Evolutionary conservation across 495 filamentous ascomycete species (phyloP).

Genomic region (Aspergillus diversus): DNA sequence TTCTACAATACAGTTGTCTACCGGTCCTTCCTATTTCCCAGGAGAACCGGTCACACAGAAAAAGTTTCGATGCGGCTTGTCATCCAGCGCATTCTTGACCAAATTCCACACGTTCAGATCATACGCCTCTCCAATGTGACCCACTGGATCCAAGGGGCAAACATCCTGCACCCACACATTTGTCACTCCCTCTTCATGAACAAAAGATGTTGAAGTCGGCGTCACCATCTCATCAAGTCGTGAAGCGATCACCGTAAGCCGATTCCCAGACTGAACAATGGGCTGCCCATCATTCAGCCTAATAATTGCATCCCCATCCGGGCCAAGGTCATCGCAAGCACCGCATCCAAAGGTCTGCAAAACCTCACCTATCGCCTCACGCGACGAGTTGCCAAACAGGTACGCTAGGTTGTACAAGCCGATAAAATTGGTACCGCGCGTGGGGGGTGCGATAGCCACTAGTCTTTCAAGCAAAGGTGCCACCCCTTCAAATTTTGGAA

Average conservation of each 20-base stretch:
- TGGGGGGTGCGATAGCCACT: slow-evolving; percentile 54
- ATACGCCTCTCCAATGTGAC: slow-evolving; percentile 57
- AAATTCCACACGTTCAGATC: slow-evolving; percentile 59
- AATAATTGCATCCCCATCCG: slow-evolving; percentile 41
- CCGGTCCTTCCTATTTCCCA: slow-evolving; percentile 28
- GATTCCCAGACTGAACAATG: slow-evolving; percentile 53
- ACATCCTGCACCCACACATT: slow-evolving; percentile 53
- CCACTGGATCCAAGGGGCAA: slow-evolving; percentile 51
- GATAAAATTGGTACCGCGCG: slow-evolving; percentile 52
- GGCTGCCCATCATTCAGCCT: slow-evolving; percentile 46
- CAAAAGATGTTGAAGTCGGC: slow-evolving; percentile 43
- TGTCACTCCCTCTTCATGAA: slow-evolving; percentile 49
- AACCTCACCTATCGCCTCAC: slow-evolving; percentile 34
- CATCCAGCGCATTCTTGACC: slow-evolving; percentile 54
- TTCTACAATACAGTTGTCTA: background rate
- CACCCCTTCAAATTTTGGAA: slow-evolving; percentile 55
- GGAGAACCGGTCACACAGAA: slow-evolving; percentile 42
- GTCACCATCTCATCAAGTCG: slow-evolving; percentile 53
- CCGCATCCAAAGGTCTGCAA: slow-evolving; percentile 46
- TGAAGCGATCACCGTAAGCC: slow-evolving; percentile 53
- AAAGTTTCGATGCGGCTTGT: slow-evolving; percentile 38
- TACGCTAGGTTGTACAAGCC: slow-evolving; percentile 52
- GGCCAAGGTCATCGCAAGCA: slow-evolving; percentile 50
- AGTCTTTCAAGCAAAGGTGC: slow-evolving; percentile 47
- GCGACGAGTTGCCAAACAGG: slow-evolving; percentile 41